Base-by-base conservation (phyloP, 805 yeast species). In the Saccharomycopsis sp. region DNA sequence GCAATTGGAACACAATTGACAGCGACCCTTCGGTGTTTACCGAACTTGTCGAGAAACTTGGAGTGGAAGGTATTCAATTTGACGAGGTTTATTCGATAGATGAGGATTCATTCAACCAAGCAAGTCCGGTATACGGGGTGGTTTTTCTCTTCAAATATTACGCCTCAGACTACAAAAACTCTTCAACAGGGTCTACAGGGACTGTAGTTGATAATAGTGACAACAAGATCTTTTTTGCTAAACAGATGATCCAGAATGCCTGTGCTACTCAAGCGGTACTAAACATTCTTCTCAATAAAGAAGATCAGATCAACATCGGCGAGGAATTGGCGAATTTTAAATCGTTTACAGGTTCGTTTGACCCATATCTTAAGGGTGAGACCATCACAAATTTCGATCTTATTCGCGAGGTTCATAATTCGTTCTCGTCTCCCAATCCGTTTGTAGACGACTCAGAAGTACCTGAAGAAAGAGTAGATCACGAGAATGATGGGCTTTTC, bases 251-350 rank as follows among this genome's bases (percentile, higher is more conserved):
- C 56, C 83, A 81, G 64, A 84, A 85, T 65, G 88, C 89, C 2
- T 85, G 89, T 69, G 89, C 86, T n/a, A 85, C 89, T 0, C 87
- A 82, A 65, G 89, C 89, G 0, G 84, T 85, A 22, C 71, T 85
- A 58, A 81, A 83, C 58, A 71, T 83, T 7, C 69, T 85, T 56
- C 64, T 85, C 59, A 82, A 81, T 65, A 72, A 74, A 56, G 65
- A 65, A 0, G 71, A 69, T 17, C 67, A 63, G 2, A 57, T 83
- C 12, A 74, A 75, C 1, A 57, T 84, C 2, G 89, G 89, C 0
- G 68, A 68, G 0, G 81, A 78, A 41, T 70, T 85, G 58, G 29
- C 61, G 1, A 75, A 77, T 57, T 79, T 84, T 67, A 75, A 75
- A 59, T 70, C 70, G 55, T 85, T 85, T 66, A 79, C 78, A 0